Evolutionary conservation across 2,329 filamentous ascomycete species (phyloP).

Genomic region (Neoarthrinium moseri): DNA sequence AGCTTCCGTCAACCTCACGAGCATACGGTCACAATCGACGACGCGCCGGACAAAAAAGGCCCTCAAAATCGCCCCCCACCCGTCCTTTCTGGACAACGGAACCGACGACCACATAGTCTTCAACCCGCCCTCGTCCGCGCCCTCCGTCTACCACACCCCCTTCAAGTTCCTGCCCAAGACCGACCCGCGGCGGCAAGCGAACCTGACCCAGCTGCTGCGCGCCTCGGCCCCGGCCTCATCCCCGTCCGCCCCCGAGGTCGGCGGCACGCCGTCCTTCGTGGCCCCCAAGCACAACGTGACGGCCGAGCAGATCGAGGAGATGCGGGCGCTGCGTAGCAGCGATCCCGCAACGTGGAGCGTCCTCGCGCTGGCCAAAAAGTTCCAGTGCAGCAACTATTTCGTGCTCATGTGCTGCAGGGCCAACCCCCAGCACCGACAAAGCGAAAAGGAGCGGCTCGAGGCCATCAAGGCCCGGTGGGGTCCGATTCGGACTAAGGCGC

Average conservation of each 20-base stretch:
- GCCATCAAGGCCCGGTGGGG: constrained; percentile 57
- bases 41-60: constrained; percentile 53
- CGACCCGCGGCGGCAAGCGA: constrained; percentile 52
- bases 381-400: constrained; percentile 55
- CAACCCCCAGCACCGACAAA: constrained; percentile 44
- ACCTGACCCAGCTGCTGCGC: constrained; percentile 44
- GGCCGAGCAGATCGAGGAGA: constrained; percentile 57
- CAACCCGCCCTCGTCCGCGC: constrained; percentile 54
- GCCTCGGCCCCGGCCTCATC: constrained; percentile 19
- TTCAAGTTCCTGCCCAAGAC: constrained; percentile 61
- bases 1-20: constrained; percentile 18
- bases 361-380: constrained; percentile 50
- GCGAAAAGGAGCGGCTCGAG: constrained; percentile 43
- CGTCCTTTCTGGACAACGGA: constrained; percentile 49
- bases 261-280: background rate
- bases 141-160: constrained; percentile 64
- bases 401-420: constrained; percentile 57
- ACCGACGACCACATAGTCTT: constrained; percentile 46
- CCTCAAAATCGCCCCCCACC: constrained; percentile 60
- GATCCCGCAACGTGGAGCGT: constrained; percentile 59
- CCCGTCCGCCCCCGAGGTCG: constrained; percentile 4
- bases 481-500: constrained; percentile 50
- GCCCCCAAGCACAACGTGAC: constrained; percentile 48
- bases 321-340: constrained; percentile 50
- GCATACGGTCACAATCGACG: constrained; percentile 48